Evolutionary conservation across 192 early-diverging fungal species (phyloP).

Genomic region (Helicostylum pulchrum): DNA sequence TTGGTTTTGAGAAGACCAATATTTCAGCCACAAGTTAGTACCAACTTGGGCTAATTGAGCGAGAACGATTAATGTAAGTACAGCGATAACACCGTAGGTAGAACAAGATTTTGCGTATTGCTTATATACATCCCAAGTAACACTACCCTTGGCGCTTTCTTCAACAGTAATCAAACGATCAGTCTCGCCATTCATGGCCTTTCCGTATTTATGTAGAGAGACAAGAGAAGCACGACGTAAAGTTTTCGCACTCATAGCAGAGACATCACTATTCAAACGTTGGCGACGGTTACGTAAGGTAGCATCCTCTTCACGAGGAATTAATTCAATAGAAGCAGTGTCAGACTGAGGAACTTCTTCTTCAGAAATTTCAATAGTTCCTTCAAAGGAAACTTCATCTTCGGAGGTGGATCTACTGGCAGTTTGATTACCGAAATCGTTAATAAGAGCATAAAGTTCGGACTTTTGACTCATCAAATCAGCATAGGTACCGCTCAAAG

Average conservation of each 20-base stretch:
- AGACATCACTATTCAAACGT: conserved; percentile 7
- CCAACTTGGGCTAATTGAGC: conserved; percentile 56
- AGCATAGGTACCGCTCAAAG: conserved; percentile 63
- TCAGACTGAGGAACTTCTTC: conserved; percentile 7
- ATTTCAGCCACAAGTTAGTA: conserved; percentile 69
- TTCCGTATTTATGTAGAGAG: conserved; percentile 26
- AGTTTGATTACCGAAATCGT: conserved; percentile 62
- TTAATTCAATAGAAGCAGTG: conserved; percentile 20
- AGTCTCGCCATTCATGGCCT: conserved; percentile 19
- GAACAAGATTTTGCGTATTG: conserved; percentile 81
- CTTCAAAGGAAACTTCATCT: conserved; percentile 22
- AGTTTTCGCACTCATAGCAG: conserved; percentile 38
- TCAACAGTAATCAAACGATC: conserved; percentile 73
- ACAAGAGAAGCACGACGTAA: conserved; percentile 58
- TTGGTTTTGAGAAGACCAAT: conserved; percentile 66
- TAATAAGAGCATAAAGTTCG: conserved; percentile 64
- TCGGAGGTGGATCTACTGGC: conserved; percentile 26
- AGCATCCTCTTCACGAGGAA: conserved; percentile 27
- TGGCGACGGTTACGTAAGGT: conserved; percentile 12
- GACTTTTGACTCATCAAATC: conserved; percentile 62
- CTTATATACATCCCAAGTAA: conserved; percentile 76
- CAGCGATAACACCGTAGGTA: conserved; percentile 49
- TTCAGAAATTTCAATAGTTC: conserved; percentile 7
- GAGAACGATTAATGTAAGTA: conserved; percentile 53
- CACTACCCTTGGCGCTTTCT: conserved; percentile 77